Base-by-base conservation (phyloP, 345 rosid genomes). In the Pugionium dolabratum region DNA sequence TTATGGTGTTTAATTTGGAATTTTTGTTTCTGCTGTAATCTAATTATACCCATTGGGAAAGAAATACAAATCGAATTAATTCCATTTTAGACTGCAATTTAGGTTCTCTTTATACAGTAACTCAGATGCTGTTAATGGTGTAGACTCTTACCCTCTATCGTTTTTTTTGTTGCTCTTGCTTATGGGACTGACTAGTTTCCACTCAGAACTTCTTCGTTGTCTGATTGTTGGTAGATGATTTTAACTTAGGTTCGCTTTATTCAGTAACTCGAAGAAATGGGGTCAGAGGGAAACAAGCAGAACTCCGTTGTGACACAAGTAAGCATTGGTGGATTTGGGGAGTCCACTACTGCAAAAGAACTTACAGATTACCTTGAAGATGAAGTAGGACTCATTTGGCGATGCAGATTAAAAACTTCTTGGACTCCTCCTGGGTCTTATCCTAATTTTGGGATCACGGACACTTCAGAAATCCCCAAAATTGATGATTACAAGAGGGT, bases 401-500 rank as follows among this genome's bases (percentile, higher is more conserved):
- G 94, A 42, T 89, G 96, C 74, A 82, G 96, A 67, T 59, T 87
- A 77, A 89, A 89, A 80, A 86, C 84, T 18, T 93, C 98, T 27
- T 87, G 89, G 85, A 93, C 96, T 31, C 97, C 97, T 49, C 89
- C 76, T 1, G 91, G 89, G 7, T 86, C 94, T 9, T 85, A 80
- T 72, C 98, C 96, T 4, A 69, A 86, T 52, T 93, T 82, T 57
- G 78, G 71, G 58, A 75, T 82, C 61, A 9, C 40, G 0, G 64
- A 78, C 63, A 62, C 73, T 28, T 52, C 78, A 31, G 43, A 25
- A 35, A 76, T 80, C 50, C 55, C 77, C 37, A 62, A 18, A 9
- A 67, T 73, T 34, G 81, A 80, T 55, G 74, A 54, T 6, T 86
- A 82, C 71, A 75, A 61, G 72, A 81, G 73, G 75, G 92, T 93